Conservation (phyloP, 768 basidiomycete species). For the Filobasidium wieringae region DNA sequence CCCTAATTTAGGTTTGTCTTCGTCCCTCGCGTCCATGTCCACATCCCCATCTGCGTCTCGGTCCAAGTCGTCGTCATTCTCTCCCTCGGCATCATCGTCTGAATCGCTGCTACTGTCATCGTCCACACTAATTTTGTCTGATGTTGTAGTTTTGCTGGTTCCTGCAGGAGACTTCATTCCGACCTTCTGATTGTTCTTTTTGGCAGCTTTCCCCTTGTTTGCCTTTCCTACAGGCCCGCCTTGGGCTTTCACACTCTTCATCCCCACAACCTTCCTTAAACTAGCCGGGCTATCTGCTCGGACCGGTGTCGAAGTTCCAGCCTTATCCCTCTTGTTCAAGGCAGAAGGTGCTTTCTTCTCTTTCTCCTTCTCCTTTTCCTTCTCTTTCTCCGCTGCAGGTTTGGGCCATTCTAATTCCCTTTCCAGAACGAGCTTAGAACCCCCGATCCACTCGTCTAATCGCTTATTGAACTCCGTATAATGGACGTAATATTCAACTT, state of each 20-base stretch:
- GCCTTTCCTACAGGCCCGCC: background rate
- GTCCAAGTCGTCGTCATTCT: conserved; percentile 38
- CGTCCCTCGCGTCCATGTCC: conserved; percentile 39
- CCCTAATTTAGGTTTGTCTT: background rate
- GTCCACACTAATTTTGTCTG: background rate
- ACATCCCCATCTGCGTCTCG: conserved; percentile 35
- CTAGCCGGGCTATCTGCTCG: background rate
- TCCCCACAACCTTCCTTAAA: conserved; percentile 6
- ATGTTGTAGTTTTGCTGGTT: background rate
- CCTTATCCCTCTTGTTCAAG: conserved; percentile 11
- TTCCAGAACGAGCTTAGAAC: conserved; percentile 67
- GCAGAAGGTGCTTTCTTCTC: conserved; percentile 14
- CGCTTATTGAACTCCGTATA: conserved; percentile 99
- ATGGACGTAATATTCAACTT: conserved; percentile 91
- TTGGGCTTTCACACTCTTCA: conserved; percentile 10
- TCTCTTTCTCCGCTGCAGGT: conserved; percentile 35
- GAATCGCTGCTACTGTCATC: conserved; percentile 22
- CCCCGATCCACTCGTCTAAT: conserved; percentile 91
- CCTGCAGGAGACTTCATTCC: conserved; percentile 5
- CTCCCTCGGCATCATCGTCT: conserved; percentile 60
- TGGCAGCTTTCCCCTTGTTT: conserved; percentile 22
- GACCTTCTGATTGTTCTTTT: background rate
- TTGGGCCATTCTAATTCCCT: conserved; percentile 86
- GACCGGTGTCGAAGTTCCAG: background rate
- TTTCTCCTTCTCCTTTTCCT: conserved; percentile 49